These are phyloP conservation scores for Afroboletus lepidellus DNA, from an alignment of 1,284 basidiomycete genomes.

Conservation along the genomic window DNA sequence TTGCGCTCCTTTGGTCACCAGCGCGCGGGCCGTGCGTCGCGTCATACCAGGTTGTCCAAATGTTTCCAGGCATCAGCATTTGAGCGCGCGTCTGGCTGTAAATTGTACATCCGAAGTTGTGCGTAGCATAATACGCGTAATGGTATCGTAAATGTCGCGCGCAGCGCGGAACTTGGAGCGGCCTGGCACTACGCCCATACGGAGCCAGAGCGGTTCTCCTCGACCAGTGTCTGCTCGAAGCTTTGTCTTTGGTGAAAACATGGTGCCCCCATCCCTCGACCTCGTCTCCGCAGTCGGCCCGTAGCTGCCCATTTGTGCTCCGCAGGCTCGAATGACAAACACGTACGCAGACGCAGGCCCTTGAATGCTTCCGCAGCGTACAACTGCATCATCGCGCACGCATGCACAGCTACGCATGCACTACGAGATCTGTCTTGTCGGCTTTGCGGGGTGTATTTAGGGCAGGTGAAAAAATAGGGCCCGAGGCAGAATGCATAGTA, in stretches of 20 bases:
- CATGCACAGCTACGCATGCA: conserved; percentile 63
- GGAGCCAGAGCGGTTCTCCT: conserved; percentile 27
- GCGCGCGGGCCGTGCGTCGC: conserved; percentile 27
- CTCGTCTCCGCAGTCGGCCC: conserved; percentile 14
- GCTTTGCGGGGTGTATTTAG: conserved; percentile 61
- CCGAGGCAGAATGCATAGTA: conserved; percentile 49
- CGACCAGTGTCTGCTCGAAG: conserved; percentile 23
- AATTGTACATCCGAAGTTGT: conserved; percentile 32
- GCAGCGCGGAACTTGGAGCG: conserved; percentile 39
- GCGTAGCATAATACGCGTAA: conserved; percentile 23
- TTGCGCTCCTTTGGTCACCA: conserved; percentile 33
- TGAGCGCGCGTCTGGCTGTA: conserved; percentile 59
- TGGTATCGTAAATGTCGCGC: conserved; percentile 30
- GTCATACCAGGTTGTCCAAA: conserved; percentile 38
- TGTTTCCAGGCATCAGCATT: conserved; percentile 57
- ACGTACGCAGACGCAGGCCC: conserved; percentile 19
- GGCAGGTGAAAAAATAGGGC: conserved; percentile 53
- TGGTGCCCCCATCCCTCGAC: conserved; percentile 42
- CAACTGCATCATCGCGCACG: conserved; percentile 69
- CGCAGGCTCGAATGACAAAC: conserved; percentile 6
- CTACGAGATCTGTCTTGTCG: conserved; percentile 54
- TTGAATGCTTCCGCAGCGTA: conserved; percentile 52
- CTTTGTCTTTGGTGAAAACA: conserved; percentile 22
- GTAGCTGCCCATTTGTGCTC: conserved; percentile 22
- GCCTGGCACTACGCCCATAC: conserved; percentile 35